These are phyloP conservation scores for Eruca vesicaria DNA, from an alignment of 441 rosid genomes.

Conservation along the genomic window DNA sequence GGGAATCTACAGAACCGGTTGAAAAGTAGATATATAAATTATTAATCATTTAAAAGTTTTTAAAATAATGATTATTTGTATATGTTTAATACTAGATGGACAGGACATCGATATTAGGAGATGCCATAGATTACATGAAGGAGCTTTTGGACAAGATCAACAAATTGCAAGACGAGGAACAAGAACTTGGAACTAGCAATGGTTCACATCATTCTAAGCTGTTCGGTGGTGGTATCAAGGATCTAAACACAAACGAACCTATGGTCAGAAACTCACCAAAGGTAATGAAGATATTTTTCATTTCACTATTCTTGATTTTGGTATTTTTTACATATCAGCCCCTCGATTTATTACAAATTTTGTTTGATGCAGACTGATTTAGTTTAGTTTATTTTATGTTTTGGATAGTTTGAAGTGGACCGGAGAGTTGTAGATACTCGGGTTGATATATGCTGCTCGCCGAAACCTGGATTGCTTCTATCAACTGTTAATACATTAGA, in stretches of 20 bases:
- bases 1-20: slow-evolving; percentile 24
- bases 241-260: slow-evolving; percentile 53
- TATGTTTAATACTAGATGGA: slow-evolving; percentile 68
- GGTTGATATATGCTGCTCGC: slow-evolving; percentile 76
- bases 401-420: slow-evolving; percentile 71
- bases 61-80: slow-evolving; percentile 9
- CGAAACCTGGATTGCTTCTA: slow-evolving; percentile 74
- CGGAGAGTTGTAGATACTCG: slow-evolving; percentile 55
- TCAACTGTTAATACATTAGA: slow-evolving; percentile 84
- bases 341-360: background rate
- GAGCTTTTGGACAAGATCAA: slow-evolving; percentile 87
- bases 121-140: slow-evolving; percentile 91
- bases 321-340: background rate
- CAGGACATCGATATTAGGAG: slow-evolving; percentile 94
- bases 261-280: slow-evolving; percentile 79
- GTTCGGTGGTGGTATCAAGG: slow-evolving; percentile 45
- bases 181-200: slow-evolving; percentile 37
- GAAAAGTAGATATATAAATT: slow-evolving; percentile 14
- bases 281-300: slow-evolving; percentile 41
- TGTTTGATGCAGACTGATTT: background rate
- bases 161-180: slow-evolving; percentile 64
- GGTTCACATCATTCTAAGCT: slow-evolving; percentile 34
- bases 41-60: background rate
- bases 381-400: background rate
- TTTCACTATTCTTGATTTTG: background rate